Evolutionary conservation across 805 yeast genomes (phyloP), one percentile per base, ranked within the genome.

Genomic region (Nakazawaea ishiwadae): DNA sequence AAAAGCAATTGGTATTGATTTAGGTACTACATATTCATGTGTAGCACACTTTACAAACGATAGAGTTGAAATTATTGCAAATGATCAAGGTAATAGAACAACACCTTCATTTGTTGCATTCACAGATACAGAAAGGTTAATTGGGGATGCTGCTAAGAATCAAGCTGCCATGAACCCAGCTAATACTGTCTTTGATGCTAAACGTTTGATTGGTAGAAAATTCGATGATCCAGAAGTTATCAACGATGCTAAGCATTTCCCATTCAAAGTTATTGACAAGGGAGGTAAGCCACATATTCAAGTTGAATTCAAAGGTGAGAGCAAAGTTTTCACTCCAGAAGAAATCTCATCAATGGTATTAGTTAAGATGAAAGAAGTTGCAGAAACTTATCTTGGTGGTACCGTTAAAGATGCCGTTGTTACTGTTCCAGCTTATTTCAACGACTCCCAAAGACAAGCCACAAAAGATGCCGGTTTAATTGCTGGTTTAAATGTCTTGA

Each of bases 71-170:
- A 90, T 89, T 66, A 85, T 89, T 62, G 96, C 97, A 59, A 89
- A 89, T 65, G 97, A 90, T 68, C 97, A 89, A 75, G 97, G 97
- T 81, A 89, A 89, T 79, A 87, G 97, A 77, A 89, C 90, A 46
- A 90, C 97, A 44, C 96, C 97, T 44, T 90, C 96, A 24, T 90
- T 84, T 63, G 97, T 90, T 44, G 96, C 96, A 32, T 89, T 89
- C 74, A 86, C 96, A 41, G 93, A 84, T 53, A 78, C 84, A 43
- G 97, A 89, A 75, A 81, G 96, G 71, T 75, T 88, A 58, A 86
- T 88, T 59, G 96, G 96, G 71, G 96, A 88, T 66, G 91, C 96
- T 53, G 97, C 96, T 51, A 89, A 89, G 82, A 89, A 90, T 70
- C 97, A 89, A 73, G 96, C 96, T 50, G 90, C 96, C 44, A 79